These are phyloP conservation scores for Colletotrichum filicis DNA, from an alignment of 2,329 filamentous ascomycete species.

Conservation along the genomic window DNA sequence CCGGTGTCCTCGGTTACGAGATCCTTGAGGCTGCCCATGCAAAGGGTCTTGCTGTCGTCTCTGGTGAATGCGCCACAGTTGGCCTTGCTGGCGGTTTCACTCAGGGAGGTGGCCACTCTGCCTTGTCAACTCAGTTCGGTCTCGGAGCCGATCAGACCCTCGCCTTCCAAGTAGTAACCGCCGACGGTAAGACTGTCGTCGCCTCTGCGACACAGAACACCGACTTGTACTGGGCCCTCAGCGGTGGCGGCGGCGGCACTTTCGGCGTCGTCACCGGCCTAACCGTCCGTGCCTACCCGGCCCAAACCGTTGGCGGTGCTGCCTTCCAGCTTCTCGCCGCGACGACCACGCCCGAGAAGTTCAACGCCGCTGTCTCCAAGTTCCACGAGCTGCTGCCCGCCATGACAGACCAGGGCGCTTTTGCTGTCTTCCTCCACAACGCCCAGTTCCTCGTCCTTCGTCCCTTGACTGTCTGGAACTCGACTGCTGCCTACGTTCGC, in stretches of 20 bases:
- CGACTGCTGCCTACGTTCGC: constrained; percentile 40
- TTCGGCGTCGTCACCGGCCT: constrained; percentile 63
- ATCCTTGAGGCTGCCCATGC: constrained; percentile 50
- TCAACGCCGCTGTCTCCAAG: constrained; percentile 58
- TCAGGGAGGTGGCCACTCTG: constrained; percentile 59
- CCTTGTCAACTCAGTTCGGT: constrained; percentile 54
- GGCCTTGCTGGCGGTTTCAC: constrained; percentile 57
- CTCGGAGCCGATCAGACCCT: constrained; percentile 61
- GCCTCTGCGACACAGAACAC: constrained; percentile 54
- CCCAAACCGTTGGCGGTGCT: constrained; percentile 54
- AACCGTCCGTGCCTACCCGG: constrained; percentile 59
- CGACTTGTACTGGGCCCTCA: constrained; percentile 66
- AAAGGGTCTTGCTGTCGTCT: constrained; percentile 28
- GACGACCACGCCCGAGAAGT: constrained; percentile 47
- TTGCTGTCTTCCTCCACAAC: constrained; percentile 59
- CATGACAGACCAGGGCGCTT: constrained; percentile 62
- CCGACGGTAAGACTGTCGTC: constrained; percentile 51
- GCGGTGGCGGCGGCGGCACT: constrained; percentile 62
- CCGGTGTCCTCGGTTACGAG: constrained; percentile 63
- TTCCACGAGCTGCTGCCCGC: constrained; percentile 55
- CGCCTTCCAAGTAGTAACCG: constrained; percentile 57
- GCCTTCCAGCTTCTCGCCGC: constrained; percentile 51
- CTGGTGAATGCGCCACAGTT: constrained; percentile 36
- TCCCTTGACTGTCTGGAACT: constrained; percentile 42
- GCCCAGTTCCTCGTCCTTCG: constrained; percentile 56